These are phyloP conservation scores for Mortierella sp. DNA, from an alignment of 371 early-diverging fungal genomes.

Conservation along the genomic window DNA sequence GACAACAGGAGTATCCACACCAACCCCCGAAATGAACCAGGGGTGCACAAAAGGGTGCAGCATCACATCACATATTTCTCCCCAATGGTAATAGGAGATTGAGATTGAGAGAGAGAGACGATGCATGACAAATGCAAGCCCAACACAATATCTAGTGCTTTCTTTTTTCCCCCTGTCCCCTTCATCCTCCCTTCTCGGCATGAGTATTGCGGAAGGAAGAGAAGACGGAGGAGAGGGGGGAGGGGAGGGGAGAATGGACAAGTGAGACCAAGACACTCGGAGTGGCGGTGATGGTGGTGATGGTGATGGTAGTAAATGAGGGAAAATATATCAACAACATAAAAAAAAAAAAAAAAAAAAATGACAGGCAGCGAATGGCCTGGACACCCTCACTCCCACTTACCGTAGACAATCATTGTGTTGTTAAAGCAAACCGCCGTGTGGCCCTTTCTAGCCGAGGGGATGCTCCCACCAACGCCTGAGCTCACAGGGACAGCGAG, in stretches of 20 bases:
- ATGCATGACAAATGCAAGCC: neutral
- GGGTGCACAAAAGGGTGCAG: no score
- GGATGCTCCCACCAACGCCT: conserved; percentile 24
- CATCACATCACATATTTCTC: no score
- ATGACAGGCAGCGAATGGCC: neutral
- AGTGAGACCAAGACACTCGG: neutral
- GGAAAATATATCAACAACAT: no score
- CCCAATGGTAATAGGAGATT: no score
- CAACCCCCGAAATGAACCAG: no score
- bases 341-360: neutral
- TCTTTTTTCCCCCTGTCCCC: no score
- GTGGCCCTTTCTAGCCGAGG: conserved; percentile 42
- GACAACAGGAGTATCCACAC: no score
- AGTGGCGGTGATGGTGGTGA: neutral
- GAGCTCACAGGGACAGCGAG: conserved; percentile 12
- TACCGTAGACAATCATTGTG: conserved; percentile 49
- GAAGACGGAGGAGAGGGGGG: neutral
- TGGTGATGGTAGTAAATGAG: neutral
- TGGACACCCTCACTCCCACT: neutral
- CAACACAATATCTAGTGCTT: neutral
- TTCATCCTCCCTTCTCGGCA: no score
- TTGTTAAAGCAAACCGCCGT: conserved; percentile 36
- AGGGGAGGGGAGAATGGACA: neutral
- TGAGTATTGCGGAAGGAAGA: no score
- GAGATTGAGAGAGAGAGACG: conserved; percentile 5